Evolutionary conservation across 768 basidiomycete genomes (phyloP), one percentile per base, ranked within the genome.

Genomic region (Panaeolus cyanescens): DNA sequence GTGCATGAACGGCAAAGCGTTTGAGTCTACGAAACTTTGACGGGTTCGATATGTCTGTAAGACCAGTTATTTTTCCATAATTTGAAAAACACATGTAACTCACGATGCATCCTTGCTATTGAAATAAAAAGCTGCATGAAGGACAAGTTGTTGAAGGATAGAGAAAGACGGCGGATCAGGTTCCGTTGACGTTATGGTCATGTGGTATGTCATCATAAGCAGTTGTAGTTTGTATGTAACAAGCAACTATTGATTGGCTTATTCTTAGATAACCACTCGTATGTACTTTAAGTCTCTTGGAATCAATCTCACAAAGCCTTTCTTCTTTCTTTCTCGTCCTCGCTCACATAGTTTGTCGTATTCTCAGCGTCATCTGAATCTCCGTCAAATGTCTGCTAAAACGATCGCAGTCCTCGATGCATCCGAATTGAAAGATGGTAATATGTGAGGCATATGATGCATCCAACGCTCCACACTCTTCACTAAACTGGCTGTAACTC

Each of bases 391-490:
- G 83, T 74, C 82, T 33, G 65, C 72, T 39, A 82, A 82, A 67
- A 85, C 83, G 0, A 71, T 87, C 54, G 80, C 85, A 55, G 87
- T 90, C 37, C 80, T 88, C 53, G 78, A 85, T 55, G 82, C 81
- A 56, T 71, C 78, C 36, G 84, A 87, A 61, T 76, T 90, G 59
- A 71, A 82, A 64, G 85, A 90, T 79, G 90, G 89, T 32, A 82
- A 89, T 71, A 87, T 89, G 88, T 86, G 69, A 37, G 65, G 58
- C 7, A 2, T 39, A 25, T 28, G 10, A 6, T 13, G n/a, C 30
- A 22, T 22, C 25, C 20, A 22, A 22, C 4, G 39, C n/a, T 42
- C 17, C 39, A 28, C 22, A 28, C 9, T 22, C 55, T 9, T 8
- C 33, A 12, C 12, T 9, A 34, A 32, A 37, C 32, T 25, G 37